phyloP scores from a whole-genome alignment of 306 rosid species.

The Hippophae rhamnoides region DNA sequence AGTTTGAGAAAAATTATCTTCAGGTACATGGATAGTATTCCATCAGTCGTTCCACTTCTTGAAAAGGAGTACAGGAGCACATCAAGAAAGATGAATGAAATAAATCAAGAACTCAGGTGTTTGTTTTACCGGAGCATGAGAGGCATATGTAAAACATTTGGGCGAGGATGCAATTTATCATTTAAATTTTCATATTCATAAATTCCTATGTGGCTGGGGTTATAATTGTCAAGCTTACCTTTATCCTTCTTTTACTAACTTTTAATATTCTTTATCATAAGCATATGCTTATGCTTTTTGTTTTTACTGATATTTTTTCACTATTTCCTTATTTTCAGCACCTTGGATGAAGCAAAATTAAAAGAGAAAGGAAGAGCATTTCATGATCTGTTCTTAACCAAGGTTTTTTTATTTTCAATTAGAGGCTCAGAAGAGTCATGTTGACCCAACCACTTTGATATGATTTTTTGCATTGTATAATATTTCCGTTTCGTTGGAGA shows the following conservation, averaged over 20 bases:
- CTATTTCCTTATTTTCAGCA: conserved; percentile 43
- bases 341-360: conserved; percentile 76
- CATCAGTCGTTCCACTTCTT: conserved; percentile 88
- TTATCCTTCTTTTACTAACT: neutral
- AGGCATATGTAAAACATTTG: neutral
- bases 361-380: conserved; percentile 95
- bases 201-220: neutral
- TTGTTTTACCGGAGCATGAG: conserved; percentile 1
- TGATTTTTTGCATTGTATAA: too few relatives aligned
- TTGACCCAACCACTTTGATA: too few relatives aligned
- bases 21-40: conserved; percentile 88
- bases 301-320: conserved; percentile 12
- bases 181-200: neutral
- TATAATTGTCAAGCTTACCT: neutral
- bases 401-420: conserved; percentile 37
- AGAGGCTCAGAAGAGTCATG: too few relatives aligned
- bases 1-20: conserved; percentile 26
- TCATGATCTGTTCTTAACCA: conserved; percentile 86
- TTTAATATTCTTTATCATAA: conserved; percentile 4
- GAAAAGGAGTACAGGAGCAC: conserved; percentile 82
- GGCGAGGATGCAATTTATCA: conserved; percentile 1
- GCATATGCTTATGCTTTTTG: neutral
- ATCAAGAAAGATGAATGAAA: conserved; percentile 62
- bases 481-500: too few relatives aligned
- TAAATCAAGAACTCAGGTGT: conserved; percentile 82